Percentiles rank a stretch among this genome's conserved stretches.
These are phyloP conservation scores for Paraglomus occultum DNA, from an alignment of 192 early-diverging fungal genomes.

Conservation along the genomic window DNA sequence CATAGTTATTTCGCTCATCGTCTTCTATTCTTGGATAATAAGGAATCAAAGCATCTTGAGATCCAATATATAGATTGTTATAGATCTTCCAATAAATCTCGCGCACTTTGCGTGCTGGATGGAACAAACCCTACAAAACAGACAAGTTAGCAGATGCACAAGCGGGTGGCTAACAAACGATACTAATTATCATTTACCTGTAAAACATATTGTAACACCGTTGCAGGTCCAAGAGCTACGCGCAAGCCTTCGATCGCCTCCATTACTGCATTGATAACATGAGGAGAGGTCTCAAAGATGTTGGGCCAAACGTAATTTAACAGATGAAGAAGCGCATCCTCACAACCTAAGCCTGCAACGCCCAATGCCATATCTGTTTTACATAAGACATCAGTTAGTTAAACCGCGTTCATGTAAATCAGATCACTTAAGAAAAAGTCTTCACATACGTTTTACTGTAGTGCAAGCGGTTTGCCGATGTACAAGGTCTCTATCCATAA, in stretches of 20 bases:
- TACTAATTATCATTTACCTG: conserved; percentile 14
- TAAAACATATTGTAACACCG: conserved; percentile 81
- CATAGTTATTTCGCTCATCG: conserved; percentile 71
- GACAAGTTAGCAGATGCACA: too few relatives aligned
- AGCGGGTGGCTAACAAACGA: too few relatives aligned
- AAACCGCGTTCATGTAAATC: neutral
- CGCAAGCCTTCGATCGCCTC: conserved; percentile 94
- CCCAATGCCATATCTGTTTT: conserved; percentile 79
- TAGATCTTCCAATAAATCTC: conserved; percentile 99
- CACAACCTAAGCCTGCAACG: conserved; percentile 89
- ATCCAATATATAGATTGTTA: conserved; percentile 90
- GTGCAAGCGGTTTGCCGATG: conserved; percentile 97
- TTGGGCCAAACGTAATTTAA: conserved; percentile 98
- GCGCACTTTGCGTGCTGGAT: conserved; percentile 91
- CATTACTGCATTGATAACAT: conserved; percentile 97
- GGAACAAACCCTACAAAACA: conserved; percentile 87
- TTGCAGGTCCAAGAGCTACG: conserved; percentile 83
- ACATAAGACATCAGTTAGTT: neutral
- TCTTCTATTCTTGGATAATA: conserved; percentile 91
- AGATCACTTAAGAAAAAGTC: neutral
- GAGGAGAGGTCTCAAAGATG: conserved; percentile 95
- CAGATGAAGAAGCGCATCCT: conserved; percentile 91
- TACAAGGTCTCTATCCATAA: conserved; percentile 97
- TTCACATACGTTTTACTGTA: conserved; percentile 72
- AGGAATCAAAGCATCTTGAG: conserved; percentile 88